Evolutionary conservation across 164 flowering plant species (phyloP).

Genomic region (Paratinospora sagittata): DNA sequence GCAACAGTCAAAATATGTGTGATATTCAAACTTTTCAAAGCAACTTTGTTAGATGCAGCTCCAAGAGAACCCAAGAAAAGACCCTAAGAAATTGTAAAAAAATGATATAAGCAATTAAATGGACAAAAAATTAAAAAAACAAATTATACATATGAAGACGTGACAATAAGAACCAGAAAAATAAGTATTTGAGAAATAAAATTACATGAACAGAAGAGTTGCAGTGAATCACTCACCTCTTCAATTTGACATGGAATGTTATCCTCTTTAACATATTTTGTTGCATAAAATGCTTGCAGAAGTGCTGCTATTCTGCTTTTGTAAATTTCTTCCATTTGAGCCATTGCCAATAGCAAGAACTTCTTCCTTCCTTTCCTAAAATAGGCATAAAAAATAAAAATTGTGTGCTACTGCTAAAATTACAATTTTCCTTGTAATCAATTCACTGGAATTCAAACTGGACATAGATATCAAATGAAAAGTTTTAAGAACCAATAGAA

Average conservation of each 20-base stretch:
- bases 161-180: not conserved
- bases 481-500: not conserved
- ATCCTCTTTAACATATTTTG: slow-evolving; percentile 38
- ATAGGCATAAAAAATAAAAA: not conserved
- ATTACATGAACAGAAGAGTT: not conserved
- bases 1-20: slow-evolving; percentile 76
- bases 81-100: slow-evolving; percentile 40
- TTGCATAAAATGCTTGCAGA: slow-evolving; percentile 26
- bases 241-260: slow-evolving; percentile 57
- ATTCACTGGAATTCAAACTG: not conserved
- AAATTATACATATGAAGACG: not conserved
- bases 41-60: slow-evolving; percentile 60
- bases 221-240: slow-evolving; percentile 35
- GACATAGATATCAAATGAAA: not conserved
- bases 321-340: slow-evolving; percentile 20
- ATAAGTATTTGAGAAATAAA: not conserved
- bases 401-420: not conserved
- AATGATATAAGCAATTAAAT: not conserved
- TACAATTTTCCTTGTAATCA: not conserved
- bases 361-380: not conserved
- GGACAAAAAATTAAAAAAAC: not conserved
- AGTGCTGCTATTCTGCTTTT: slow-evolving; percentile 31
- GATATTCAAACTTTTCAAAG: slow-evolving; percentile 50
- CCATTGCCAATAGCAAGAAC: slow-evolving; percentile 28
- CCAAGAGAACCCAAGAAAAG: slow-evolving; percentile 79